These are phyloP conservation scores for Bolboschoenus planiculmis DNA, from an alignment of 176 grass and related monocot genomes.

Conservation along the genomic window DNA sequence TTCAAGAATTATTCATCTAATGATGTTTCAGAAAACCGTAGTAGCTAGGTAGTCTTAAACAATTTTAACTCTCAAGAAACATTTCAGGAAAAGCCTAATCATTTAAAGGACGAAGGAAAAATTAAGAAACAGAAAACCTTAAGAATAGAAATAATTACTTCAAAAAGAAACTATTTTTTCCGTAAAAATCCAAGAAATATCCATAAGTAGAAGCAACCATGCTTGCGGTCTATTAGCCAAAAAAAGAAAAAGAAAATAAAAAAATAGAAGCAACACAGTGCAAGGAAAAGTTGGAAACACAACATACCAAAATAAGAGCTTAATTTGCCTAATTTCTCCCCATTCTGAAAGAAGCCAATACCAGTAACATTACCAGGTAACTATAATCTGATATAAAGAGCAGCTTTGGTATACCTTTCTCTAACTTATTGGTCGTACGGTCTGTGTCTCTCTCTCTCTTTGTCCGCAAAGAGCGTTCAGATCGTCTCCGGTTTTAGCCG, in stretches of 20 bases:
- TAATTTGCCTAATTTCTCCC: not conserved
- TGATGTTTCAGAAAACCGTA: too few species aligned
- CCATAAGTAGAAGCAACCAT: not conserved
- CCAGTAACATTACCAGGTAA: not conserved
- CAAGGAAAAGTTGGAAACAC: not conserved
- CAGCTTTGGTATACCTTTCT: not conserved
- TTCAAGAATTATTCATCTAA: not conserved
- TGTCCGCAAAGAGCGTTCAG: not conserved
- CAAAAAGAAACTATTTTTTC: not conserved
- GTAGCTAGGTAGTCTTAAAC: not conserved
- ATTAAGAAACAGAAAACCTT: not conserved
- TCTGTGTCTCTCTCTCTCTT: not conserved
- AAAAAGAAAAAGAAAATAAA: not conserved
- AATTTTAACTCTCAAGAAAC: not conserved
- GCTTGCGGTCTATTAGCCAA: not conserved
- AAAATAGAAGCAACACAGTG: not conserved
- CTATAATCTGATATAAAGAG: not conserved
- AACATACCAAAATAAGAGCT: slow-evolving; percentile 4
- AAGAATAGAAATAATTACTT: not conserved
- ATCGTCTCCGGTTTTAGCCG: not conserved
- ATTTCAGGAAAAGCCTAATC: not conserved
- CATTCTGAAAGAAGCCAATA: not conserved
- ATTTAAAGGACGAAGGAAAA: not conserved
- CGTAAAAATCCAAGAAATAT: not conserved
- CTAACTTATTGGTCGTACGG: not conserved